phyloP scores from a whole-genome alignment of 257 asterid species.

The Apocynum venetum region DNA sequence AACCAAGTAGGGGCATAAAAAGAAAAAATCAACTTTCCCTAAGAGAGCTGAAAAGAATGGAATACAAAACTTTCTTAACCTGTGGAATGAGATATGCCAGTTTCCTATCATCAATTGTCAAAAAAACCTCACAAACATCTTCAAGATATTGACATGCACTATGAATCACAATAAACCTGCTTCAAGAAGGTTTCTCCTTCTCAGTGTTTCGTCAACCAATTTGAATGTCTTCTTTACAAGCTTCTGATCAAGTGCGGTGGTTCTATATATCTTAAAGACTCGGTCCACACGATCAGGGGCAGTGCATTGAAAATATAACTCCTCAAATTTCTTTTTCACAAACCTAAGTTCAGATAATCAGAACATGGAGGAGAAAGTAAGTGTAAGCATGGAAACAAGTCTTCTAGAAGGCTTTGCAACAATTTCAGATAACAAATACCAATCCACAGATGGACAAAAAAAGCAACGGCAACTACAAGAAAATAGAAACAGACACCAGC shows the following conservation, averaged over 20 bases:
- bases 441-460: background rate
- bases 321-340: slow-evolving; percentile 97
- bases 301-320: slow-evolving; percentile 89
- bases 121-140: slow-evolving; percentile 11
- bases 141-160: slow-evolving; percentile 24
- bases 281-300: slow-evolving; percentile 92
- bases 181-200: slow-evolving; percentile 89
- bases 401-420: background rate
- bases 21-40: slow-evolving; percentile 9
- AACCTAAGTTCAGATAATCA: slow-evolving; percentile 45
- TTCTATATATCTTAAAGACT: slow-evolving; percentile 90
- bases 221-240: slow-evolving; percentile 99
- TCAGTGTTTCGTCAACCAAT: slow-evolving; percentile 92
- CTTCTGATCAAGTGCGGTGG: slow-evolving; percentile 95
- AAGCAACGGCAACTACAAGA: background rate
- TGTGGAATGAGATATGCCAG: slow-evolving; percentile 25
- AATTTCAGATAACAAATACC: background rate
- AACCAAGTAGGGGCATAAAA: background rate
- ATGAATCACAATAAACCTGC: slow-evolving; percentile 77
- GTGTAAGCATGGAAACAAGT: no score
- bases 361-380: background rate
- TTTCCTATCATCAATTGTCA: slow-evolving; percentile 15
- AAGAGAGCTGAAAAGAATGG: slow-evolving; percentile 20
- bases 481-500: background rate
- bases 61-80: slow-evolving; percentile 21